A percentile compares a stretch with the other conserved stretches of the same genome.
Conservation (phyloP, 108 stramenopile genomes). For the Seminavis robusta region DNA sequence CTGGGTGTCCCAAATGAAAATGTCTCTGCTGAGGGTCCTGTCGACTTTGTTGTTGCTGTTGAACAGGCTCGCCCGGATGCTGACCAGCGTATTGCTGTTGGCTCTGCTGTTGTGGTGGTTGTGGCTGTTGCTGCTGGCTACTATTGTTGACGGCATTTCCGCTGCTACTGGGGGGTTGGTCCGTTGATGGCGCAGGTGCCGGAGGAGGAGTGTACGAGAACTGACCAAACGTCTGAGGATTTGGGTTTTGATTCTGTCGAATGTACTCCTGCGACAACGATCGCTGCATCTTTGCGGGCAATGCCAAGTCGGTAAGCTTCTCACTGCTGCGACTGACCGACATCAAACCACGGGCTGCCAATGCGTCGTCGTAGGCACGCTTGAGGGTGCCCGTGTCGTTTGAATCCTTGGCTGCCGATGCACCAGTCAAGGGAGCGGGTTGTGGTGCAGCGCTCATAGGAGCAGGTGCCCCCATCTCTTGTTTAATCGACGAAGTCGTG, state of each 20-base stretch:
- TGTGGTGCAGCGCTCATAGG: conserved; percentile 13
- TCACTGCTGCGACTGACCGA: conserved; percentile 81
- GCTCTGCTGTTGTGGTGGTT: conserved; percentile 4
- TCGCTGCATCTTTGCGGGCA: conserved; percentile 85
- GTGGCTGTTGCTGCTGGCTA: conserved; percentile 3
- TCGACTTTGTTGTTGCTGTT: conserved; percentile 12
- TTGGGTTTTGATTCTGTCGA: conserved; percentile 60
- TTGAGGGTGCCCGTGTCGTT: conserved; percentile 56
- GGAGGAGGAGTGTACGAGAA: neutral
- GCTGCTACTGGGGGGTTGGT: conserved; percentile 9
- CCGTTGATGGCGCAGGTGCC: neutral
- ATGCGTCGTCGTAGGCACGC: conserved; percentile 85
- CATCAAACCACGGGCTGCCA: conserved; percentile 86
- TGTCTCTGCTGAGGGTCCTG: neutral
- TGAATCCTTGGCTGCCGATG: conserved; percentile 22
- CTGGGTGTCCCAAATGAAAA: too few relatives aligned
- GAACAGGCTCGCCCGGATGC: conserved; percentile 3
- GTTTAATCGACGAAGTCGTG: conserved; percentile 26
- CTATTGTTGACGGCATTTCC: conserved; percentile 11
- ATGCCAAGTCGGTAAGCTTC: conserved; percentile 80
- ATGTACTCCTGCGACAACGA: conserved; percentile 82
- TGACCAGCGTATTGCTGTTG: conserved; percentile 41
- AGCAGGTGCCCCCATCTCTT: conserved; percentile 6
- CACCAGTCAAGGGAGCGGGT: conserved; percentile 34
- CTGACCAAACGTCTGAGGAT: conserved; percentile 19